Evolutionary conservation across 345 rosid species (phyloP), one percentile per base, ranked within the genome.

Genomic region (Citrus inodora): DNA sequence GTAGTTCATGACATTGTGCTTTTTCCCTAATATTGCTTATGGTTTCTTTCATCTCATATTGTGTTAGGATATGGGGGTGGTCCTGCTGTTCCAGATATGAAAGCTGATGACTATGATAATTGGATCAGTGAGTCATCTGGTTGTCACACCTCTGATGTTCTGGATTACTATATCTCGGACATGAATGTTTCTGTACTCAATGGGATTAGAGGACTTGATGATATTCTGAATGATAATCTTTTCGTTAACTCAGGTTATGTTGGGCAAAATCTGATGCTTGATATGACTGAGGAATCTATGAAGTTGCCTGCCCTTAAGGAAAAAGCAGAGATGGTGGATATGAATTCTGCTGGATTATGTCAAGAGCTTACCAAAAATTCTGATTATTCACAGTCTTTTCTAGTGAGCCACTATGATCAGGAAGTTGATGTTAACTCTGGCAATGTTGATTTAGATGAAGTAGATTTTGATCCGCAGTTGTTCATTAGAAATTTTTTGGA

Each of bases 381-480:
- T 25, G 88, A 85, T 78, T 84, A 85, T 79, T 76, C 83, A 71
- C 79, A 87, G 77, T 85, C 89, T 27, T 86, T 76, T 79, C 80
- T 80, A 80, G 89, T 92, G 8, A 86, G 87, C 79, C 87, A 87
- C 6, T 80, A 75, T 78, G 78, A 76, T 67, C 76, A 77, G 73
- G 91, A 84, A 78, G 78, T 87, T 79, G 92, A 86, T 80, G 80
- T 81, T 73, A 84, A 67, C 81, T 78, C 86, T 27, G 30, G 28
- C 40, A 22, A 14, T 74, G 40, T 27, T 77, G 93, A 87, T 58
- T 65, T 79, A 40, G 92, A 91, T 58, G 89, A 80, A 82, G 87
- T 82, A 30, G 96, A 89, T 37, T 92, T 94, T 83, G 97, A 94
- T 67, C 94, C 98, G 67, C 94, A 90, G 61, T 89, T 86, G 25